Evolutionary conservation across 345 rosid species (phyloP), one percentile per base, ranked within the genome.

Genomic region (Euphorbia peplus): DNA sequence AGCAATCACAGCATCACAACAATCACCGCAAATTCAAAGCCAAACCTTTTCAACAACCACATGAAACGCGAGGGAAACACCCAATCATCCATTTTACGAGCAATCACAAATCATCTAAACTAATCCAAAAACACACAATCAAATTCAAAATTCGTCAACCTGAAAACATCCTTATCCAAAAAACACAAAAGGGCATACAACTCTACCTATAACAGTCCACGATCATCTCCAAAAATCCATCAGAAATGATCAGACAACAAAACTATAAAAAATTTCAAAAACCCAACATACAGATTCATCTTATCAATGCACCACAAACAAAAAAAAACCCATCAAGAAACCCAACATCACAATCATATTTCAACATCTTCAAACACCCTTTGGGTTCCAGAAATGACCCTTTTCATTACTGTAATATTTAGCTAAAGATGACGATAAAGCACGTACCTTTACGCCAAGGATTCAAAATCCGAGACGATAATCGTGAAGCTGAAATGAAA

Each of bases 261-360:
- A 21, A 12, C n/a, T 16, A 8, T 24, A 39, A 16, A 50, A 18
- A 25, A 58, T 66, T 28, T 29, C 8, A 15, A 57, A 16, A 57
- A 55, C 47, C 58, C 75, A 74, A 69, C 42, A 54, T 29, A 56
- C 63, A 29, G 77, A 72, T 75, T 64, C 62, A 58, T 50, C 69
- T 54, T 21, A 71, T 29, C 63, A 65, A 79, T 71, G 76, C 76
- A 72, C 52, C 79, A 56, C 26, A 52, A 16, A 60, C 67, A 54
- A 37, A 39, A 56, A 54, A 70, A 58, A 30, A n/a, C n/a, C n/a
- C 24, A 58, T 53, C 60, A 73, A 74, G 44, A 67, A 14, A 63
- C 2, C 10, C 52, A 47, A 68, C 10, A 61, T 39, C 59, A 10
- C 5, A 26, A 64, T 24, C 39, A 46, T 3, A 64, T 6, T 4